These are phyloP conservation scores for Zygosaccharomyces pseudobailii DNA, from an alignment of 1,139 yeast genomes.

Conservation along the genomic window DNA sequence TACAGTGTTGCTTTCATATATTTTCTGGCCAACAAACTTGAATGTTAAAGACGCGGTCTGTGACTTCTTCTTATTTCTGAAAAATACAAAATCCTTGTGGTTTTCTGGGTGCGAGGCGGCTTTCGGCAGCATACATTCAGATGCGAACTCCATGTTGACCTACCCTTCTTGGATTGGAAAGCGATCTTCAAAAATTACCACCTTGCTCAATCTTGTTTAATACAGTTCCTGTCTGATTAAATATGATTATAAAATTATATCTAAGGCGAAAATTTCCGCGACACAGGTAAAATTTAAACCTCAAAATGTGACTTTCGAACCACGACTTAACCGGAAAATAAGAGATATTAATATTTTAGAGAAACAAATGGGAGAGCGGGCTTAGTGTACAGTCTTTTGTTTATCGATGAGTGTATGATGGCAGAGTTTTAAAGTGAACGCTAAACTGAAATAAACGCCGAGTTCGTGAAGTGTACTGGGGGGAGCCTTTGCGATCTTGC, in stretches of 20 bases:
- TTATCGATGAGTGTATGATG: no score
- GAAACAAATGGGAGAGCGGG: no score
- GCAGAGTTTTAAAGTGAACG: no score
- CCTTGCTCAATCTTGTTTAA: no score
- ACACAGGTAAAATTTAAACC: no score
- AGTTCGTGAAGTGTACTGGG: no score
- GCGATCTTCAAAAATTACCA: no score
- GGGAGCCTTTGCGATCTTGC: no score
- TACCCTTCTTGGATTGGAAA: neutral
- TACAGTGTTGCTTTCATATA: constrained; percentile 4
- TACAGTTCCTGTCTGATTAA: neutral
- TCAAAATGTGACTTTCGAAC: neutral
- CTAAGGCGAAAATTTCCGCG: neutral
- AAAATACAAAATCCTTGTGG: constrained; percentile 6
- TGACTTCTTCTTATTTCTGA: constrained; percentile 3
- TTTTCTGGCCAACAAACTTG: constrained; percentile 10
- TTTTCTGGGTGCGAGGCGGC: neutral
- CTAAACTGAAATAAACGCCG: no score
- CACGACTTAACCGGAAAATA: no score
- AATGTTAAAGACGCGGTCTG: constrained; percentile 3
- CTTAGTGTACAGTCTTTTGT: no score
- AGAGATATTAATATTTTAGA: no score
- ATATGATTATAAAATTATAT: neutral
- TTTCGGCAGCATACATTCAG: constrained; percentile 7
- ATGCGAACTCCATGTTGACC: neutral